Base-by-base conservation (phyloP, 2,329 filamentous ascomycete genomes). In the Beauveria australis region DNA sequence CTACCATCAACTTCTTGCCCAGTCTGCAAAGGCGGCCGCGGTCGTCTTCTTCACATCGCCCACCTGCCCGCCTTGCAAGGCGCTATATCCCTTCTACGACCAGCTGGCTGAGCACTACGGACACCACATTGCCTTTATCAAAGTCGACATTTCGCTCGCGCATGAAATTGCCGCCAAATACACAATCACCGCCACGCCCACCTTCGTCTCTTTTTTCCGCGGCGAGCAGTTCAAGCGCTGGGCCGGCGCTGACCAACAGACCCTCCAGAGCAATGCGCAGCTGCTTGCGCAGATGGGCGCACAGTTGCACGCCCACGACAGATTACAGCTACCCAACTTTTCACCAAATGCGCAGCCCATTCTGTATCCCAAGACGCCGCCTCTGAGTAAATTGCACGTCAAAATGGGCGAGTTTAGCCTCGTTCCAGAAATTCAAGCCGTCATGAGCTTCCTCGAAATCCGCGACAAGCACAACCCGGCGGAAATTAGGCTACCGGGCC, bases 21-120 rank as follows among this genome's bases (percentile, higher is more conserved):
- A 87, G 30, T 88, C 89, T 0, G 79, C 79, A 30, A 78, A 81
- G 5, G 86, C 88, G 1, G 91, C 88, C 63, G 90, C 90, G 0
- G 83, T 93, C 43, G 81, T 97, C 61, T 97, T 97, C 78, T 97
- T 97, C 76, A 97, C 93, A 0, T 96, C 91, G 3, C 84, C 89
- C 2, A 94, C 88, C 2, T 97, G 92, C 69, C 82, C 85, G 1
- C 92, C 92, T 0, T 97, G 93, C 80, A 93, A 89, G 72, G 75
- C 85, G 18, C 81, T 93, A 2, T 95, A 96, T 67, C 91, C 92
- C 1, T 74, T 87, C 0, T 97, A 91, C 68, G 89, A 95, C 63
- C 80, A 90, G 64, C 78, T 97, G 0, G 92, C 92, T 1, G 83
- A 82, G 28, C 88, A 95, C 70, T 80, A 87, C 30, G 87, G 83